Evolutionary conservation across 1,284 basidiomycete species (phyloP), one percentile per base, ranked within the genome.

Genomic region (Rhodotorula sp.): DNA sequence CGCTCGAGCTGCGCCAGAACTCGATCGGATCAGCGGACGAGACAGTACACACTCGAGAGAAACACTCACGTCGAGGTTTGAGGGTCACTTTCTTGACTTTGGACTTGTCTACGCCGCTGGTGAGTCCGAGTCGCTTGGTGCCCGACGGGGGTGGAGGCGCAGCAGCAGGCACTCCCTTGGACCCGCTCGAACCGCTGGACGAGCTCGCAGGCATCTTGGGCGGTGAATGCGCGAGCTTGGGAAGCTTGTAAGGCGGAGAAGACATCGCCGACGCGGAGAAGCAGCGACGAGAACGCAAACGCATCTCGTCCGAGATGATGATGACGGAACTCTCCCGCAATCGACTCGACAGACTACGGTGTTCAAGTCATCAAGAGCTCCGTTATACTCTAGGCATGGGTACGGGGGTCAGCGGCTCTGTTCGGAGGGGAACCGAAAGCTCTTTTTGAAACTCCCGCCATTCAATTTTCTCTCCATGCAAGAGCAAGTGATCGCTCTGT

Each of bases 81-180:
- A 75, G 60, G 0, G 66, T 64, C 6, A 75, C 46, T 46, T 73
- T 73, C 60, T 68, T 70, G 30, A 64, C 56, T 4, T 67, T 70
- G 17, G 29, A 26, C 51, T 59, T 62, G 54, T 67, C 69, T 33
- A 64, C 51, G 18, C 62, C 67, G 42, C 56, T 71, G 6, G 45
- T 18, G 17, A 75, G 60, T 5, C 74, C 71, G 46, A 75, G 59
- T 6, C 74, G 69, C 46, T 71, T 69, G 46, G 57, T 59, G 6
- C 42, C 46, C 18, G 67, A 53, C 6, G 59, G 55, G 30, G 74
- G 57, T 20, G 68, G 58, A n/a, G 60, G 44, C 48, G 48, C 14
- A 12, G 61, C 14, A 22, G 29, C 14, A 18, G 51, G 18, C 44
- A 33, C 45, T 17, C 51, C 49, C 37, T 54, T 48, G 14, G 37